Evolutionary conservation across 164 flowering plant genomes (phyloP).

Genomic region (Chimonanthus praecox): DNA sequence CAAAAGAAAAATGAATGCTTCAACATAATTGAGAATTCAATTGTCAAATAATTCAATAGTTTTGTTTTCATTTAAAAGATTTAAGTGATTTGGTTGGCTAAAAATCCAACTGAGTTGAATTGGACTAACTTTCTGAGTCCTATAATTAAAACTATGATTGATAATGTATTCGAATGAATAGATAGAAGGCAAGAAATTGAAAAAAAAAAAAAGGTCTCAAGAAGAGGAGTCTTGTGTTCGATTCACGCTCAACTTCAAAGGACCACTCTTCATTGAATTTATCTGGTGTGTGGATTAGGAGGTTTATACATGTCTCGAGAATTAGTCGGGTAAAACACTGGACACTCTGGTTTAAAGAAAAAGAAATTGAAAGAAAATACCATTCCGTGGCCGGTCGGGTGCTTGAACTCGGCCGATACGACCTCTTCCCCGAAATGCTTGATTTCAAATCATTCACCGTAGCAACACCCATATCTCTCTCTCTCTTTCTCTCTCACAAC

Average conservation of each 20-base stretch:
- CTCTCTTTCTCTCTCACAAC: constrained; percentile 3
- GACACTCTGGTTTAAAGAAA: not conserved
- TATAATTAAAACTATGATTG: too few relatives aligned
- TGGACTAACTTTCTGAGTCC: too few relatives aligned
- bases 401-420: constrained; percentile 68
- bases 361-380: constrained; percentile 27
- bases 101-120: too few relatives aligned
- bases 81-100: too few relatives aligned
- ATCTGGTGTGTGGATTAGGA: not conserved
- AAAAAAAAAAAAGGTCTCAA: too few relatives aligned
- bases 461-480: constrained; percentile 56
- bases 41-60: too few relatives aligned
- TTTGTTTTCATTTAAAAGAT: too few relatives aligned
- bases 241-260: not conserved
- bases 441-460: constrained; percentile 76
- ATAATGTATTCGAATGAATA: too few relatives aligned
- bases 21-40: too few relatives aligned
- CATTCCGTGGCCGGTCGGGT: constrained; percentile 77
- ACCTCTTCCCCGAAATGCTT: constrained; percentile 77
- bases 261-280: not conserved
- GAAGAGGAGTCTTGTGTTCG: not conserved
- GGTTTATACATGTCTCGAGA: too few relatives aligned
- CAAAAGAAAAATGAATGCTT: too few relatives aligned
- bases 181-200: not conserved
- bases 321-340: too few relatives aligned